Evolutionary conservation across 2,329 filamentous ascomycete genomes (phyloP), one percentile per base, ranked within the genome.

Genomic region (Trichoderma hamatum): DNA sequence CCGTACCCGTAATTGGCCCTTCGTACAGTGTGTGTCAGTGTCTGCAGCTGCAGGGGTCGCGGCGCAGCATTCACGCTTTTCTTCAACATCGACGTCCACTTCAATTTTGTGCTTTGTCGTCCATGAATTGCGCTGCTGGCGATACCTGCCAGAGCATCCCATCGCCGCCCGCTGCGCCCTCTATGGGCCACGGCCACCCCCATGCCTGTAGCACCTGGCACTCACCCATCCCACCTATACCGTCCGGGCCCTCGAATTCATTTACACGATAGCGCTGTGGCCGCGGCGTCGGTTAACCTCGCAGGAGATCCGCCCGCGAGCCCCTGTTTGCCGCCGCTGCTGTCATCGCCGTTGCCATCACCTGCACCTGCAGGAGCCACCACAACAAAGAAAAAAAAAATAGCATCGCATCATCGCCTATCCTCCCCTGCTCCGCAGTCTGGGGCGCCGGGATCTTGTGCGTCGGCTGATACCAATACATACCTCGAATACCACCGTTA

Each of bases 391-490:
- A 65, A 32, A 46, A 32, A 30, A 61, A 32, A 30, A 65, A 46
- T 30, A 49, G 63, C 63, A 59, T 46, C 58, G 34, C 58, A 62
- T 62, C 66, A 55, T 55, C 58, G 58, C 54, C 49, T 14, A 11
- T 68, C 66, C 49, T 68, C 66, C 66, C 66, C 66, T 62, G 66
- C 66, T 54, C 36, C 26, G 59, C 59, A 28, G n/a, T 28, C 54
- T 28, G 16, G 28, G 54, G 54, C 39, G 62, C 63, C 54, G 63
- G 63, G n/a, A 66, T 66, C 55, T 58, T 54, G 54, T 43, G 39
- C 54, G 54, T 59, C 63, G 49, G 46, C 32, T 36, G 24, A 39
- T 55, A 28, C 43, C 4, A 49, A 24, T 49, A n/a, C 39, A 24
- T 49, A n/a, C 39, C 39, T 43, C 39, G 16, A 43, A 43, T n/a